A percentile compares a stretch with the other conserved stretches of the same genome.
These are phyloP conservation scores for Cylindrodendrum hubeiense DNA, from an alignment of 2,329 filamentous ascomycete genomes.

Conservation along the genomic window DNA sequence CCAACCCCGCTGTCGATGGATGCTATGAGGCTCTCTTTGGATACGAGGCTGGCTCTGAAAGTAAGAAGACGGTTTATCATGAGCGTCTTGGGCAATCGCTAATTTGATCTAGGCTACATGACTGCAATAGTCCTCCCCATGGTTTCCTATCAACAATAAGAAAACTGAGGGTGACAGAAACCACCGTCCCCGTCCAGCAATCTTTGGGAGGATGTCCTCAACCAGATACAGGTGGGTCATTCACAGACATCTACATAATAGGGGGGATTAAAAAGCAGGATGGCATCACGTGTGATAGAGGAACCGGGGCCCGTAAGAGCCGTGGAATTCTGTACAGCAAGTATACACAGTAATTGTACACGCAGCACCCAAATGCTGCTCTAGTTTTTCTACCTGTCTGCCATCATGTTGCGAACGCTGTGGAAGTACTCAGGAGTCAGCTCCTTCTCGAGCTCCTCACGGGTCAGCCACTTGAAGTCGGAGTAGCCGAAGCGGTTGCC, in stretches of 20 bases:
- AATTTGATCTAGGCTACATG: not conserved
- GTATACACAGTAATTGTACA: constrained; percentile 48
- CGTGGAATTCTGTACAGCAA: constrained; percentile 41
- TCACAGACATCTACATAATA: not conserved
- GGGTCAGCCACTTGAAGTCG: constrained; percentile 94
- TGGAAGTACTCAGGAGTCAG: constrained; percentile 79
- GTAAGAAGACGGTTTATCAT: not conserved
- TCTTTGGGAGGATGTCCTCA: not conserved
- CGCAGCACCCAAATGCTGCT: constrained; percentile 35
- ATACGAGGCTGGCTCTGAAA: not conserved
- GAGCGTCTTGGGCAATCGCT: not conserved
- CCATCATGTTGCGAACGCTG: constrained; percentile 85
- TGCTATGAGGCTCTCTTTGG: not conserved
- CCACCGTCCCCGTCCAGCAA: not conserved
- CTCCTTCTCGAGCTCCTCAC: constrained; percentile 82
- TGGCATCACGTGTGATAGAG: not conserved
- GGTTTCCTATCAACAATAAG: not conserved
- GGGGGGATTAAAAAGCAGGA: not conserved
- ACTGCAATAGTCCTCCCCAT: not conserved
- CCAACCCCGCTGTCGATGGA: not conserved
- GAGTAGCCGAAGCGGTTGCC: constrained; percentile 78
- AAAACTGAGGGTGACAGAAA: not conserved
- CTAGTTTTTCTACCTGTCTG: constrained; percentile 70
- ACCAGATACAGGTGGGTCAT: not conserved
- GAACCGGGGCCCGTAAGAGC: not conserved